phyloP scores from a whole-genome alignment of 2,329 filamentous ascomycete species.

The Phialophora expanda region DNA sequence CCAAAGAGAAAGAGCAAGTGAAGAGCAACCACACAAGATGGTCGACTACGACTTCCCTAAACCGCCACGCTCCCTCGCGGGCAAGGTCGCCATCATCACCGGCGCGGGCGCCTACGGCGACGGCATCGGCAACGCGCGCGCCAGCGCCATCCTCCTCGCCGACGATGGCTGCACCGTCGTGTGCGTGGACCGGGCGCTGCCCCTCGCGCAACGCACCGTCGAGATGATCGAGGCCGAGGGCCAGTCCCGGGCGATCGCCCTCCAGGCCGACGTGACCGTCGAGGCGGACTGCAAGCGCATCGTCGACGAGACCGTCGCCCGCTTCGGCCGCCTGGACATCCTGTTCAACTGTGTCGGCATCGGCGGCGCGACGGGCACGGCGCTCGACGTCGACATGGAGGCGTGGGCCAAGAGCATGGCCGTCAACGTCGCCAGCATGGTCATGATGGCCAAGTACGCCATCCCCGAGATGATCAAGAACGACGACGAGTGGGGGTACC shows the following conservation, averaged over 20 bases:
- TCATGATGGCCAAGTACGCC: conserved; percentile 66
- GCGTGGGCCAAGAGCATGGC: conserved; percentile 63
- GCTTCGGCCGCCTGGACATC: conserved; percentile 65
- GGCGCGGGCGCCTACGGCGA: conserved; percentile 63
- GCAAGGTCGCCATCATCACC: conserved; percentile 58
- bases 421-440: conserved; percentile 69
- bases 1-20: no score
- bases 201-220: conserved; percentile 60
- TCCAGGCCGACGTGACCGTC: conserved; percentile 61
- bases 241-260: conserved; percentile 51
- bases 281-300: conserved; percentile 57
- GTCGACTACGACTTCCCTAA: conserved; percentile 35
- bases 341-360: conserved; percentile 70
- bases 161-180: conserved; percentile 64
- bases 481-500: conserved; percentile 48
- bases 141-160: conserved; percentile 64
- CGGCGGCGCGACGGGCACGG: conserved; percentile 63
- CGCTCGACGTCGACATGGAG: conserved; percentile 64
- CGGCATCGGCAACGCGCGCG: conserved; percentile 66
- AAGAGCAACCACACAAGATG: neutral
- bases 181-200: conserved; percentile 61
- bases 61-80: conserved; percentile 33
- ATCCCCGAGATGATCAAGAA: conserved; percentile 66
- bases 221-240: conserved; percentile 56
- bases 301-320: conserved; percentile 49